Evolutionary conservation across 176 grass and related monocot genomes (phyloP), one percentile per base, ranked within the genome.

Genomic region (Miscanthus lutarioriparius): DNA sequence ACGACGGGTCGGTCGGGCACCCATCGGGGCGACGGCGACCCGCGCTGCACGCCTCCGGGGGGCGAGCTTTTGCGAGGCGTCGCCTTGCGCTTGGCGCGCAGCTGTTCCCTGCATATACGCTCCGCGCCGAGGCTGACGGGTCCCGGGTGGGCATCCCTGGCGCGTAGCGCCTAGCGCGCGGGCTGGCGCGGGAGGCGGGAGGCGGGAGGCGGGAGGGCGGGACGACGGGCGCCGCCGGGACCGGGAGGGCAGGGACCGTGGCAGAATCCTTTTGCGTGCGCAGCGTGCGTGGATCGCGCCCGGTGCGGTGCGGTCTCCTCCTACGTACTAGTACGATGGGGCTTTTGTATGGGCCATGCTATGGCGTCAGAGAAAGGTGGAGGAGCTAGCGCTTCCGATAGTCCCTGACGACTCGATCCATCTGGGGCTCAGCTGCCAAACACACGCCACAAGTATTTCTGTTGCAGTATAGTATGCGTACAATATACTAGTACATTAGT

Each of bases 41-140:
- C 32, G 25, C 26, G 28, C 39, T 38, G 73, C 47, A 53, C 39
- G 61, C 33, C 64, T 84, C 53, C 54, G 22, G 54, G 8, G 22
- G 56, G 56, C 23, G 36, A 74, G 76, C 87, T 93, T 93, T 86
- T 75, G 85, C 77, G 65, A 23, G 25, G 10, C 70, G 86, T 94
- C 89, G 87, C 43, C 28, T 77, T 86, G 83, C 89, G 67, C 81
- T 94, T 91, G 92, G 86, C 82, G 59, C 36, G 39, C 39, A 76
- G 63, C 28, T 89, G 83, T 85, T 58, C 51, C 72, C 66, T 77
- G 86, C 86, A 54, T 85, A 76, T 83, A 2, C 80, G 74, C 51
- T 66, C 8, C 33, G 32, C 30, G 30, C 20, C 56, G 68, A 59
- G 68, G 33, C 61, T 6, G 72, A 54, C 79, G 66, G 79, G 79